A percentile compares a stretch with the other conserved stretches of the same genome.
Evolutionary conservation across 106 monocot species (phyloP).

Genomic region (Dendrobium chrysotoxum): DNA sequence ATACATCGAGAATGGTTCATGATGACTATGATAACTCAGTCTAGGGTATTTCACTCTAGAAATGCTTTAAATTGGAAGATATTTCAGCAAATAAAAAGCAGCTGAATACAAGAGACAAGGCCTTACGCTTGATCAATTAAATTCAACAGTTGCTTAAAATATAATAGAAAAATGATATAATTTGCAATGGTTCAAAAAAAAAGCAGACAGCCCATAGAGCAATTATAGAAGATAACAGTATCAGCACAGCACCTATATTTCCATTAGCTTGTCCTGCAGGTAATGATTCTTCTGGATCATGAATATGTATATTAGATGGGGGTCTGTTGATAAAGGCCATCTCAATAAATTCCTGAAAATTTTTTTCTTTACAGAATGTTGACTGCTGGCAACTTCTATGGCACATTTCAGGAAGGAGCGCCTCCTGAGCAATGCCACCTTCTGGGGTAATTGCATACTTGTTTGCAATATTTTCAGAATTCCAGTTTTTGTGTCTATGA

Average conservation of each 20-base stretch:
- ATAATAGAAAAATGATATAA: background rate
- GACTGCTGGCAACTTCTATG: background rate
- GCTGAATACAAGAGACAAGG: background rate
- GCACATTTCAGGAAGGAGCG: background rate
- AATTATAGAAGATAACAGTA: constrained; percentile 6
- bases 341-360: constrained; percentile 25
- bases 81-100: background rate
- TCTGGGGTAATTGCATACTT: background rate
- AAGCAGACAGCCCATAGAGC: constrained; percentile 1
- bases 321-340: constrained; percentile 49
- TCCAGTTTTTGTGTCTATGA: background rate
- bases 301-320: constrained; percentile 31
- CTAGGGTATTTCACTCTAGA: background rate
- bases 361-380: background rate
- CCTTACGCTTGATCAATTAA: background rate
- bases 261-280: background rate
- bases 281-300: constrained; percentile 17
- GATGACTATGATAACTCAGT: background rate
- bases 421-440: background rate
- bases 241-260: constrained; percentile 9
- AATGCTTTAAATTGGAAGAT: background rate
- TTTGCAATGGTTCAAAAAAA: background rate
- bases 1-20: background rate
- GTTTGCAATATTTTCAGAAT: background rate
- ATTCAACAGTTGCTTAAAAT: background rate